phyloP scores from a whole-genome alignment of 2,329 filamentous ascomycete genomes.

The Botryosphaeria dothidea region DNA sequence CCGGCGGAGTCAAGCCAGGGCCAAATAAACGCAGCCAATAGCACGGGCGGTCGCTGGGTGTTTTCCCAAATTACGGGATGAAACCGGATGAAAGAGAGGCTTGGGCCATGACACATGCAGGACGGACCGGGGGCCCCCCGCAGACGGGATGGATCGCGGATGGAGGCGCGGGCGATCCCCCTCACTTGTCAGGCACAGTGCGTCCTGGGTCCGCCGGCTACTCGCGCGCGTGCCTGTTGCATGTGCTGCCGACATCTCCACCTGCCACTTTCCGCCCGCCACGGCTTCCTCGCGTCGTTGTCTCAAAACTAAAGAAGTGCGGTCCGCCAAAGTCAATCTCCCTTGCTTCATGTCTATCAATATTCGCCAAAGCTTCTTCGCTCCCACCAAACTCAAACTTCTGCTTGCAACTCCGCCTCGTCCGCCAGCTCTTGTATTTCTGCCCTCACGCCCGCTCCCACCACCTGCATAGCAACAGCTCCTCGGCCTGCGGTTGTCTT shows the following conservation, averaged over 20 bases:
- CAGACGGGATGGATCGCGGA: not conserved
- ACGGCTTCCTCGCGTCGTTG: not conserved
- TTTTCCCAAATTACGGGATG: no score
- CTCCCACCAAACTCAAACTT: not conserved
- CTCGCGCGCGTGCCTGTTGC: constrained; percentile 4
- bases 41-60: not conserved
- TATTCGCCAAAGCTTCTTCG: not conserved
- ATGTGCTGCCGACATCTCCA: not conserved
- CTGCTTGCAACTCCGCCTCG: not conserved
- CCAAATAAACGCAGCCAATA: not conserved
- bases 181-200: constrained; percentile 12
- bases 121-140: not conserved
- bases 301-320: not conserved
- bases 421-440: not conserved
- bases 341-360: constrained; percentile 4
- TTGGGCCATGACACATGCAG: not conserved
- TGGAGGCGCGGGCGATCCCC: constrained; percentile 4
- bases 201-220: no score
- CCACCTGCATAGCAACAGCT: not conserved
- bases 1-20: not conserved
- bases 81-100: not conserved
- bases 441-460: not conserved
- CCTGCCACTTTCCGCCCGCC: not conserved
- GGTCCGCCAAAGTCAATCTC: not conserved
- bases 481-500: no score